These are phyloP conservation scores for Saccharomycopsis fodiens DNA, from an alignment of 805 yeast genomes.

Conservation along the genomic window DNA sequence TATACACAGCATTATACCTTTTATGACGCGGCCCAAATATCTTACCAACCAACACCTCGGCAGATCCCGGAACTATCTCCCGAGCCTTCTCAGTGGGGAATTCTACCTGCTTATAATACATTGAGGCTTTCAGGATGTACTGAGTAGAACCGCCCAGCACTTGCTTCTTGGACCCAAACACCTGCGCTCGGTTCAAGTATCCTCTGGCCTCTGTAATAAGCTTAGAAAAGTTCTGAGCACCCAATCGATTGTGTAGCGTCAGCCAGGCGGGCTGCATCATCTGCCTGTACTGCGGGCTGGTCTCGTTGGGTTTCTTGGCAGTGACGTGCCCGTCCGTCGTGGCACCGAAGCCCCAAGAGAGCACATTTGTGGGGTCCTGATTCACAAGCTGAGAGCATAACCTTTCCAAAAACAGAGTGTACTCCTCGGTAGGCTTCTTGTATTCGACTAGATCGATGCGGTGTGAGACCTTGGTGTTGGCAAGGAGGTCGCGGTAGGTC, in stretches of 20 bases:
- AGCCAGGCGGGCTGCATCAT: conserved; percentile 1
- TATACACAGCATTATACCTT: neutral
- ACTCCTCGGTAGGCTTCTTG: neutral
- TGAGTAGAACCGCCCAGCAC: no score
- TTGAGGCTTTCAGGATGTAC: neutral
- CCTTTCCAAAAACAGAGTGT: neutral
- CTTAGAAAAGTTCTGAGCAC: neutral
- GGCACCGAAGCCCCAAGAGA: conserved; percentile 4
- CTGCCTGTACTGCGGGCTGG: neutral
- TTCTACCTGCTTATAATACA: neutral
- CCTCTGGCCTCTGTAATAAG: neutral
- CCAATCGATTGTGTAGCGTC: conserved; percentile 6
- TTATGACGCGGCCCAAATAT: neutral
- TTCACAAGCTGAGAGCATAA: neutral
- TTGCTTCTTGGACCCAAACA: neutral
- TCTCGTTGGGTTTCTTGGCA: neutral
- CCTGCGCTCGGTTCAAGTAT: neutral
- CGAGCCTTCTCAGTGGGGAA: neutral
- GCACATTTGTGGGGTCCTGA: conserved; percentile 1
- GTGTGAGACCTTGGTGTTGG: neutral
- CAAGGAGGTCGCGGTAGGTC: conserved; percentile 5
- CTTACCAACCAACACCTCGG: neutral
- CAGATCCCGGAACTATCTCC: neutral
- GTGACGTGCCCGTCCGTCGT: neutral
- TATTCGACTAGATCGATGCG: neutral